These are phyloP conservation scores for Saccharata proteae DNA, from an alignment of 2,329 filamentous ascomycete species.

Conservation along the genomic window DNA sequence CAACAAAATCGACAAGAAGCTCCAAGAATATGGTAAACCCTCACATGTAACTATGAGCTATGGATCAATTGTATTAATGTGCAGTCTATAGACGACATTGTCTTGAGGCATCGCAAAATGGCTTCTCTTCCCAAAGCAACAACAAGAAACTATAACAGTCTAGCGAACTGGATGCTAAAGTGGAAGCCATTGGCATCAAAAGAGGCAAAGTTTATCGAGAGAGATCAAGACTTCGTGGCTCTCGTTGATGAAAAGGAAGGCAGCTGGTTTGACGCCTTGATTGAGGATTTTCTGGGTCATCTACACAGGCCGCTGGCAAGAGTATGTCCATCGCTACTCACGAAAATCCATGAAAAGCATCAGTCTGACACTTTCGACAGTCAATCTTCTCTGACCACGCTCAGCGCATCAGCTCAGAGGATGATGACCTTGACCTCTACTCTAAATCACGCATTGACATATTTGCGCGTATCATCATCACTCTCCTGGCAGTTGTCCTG, in stretches of 20 bases:
- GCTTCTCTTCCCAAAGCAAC: conserved; percentile 8
- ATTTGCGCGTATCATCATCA: conserved; percentile 13
- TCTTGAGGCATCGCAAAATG: conserved; percentile 9
- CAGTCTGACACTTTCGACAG: conserved; percentile 3
- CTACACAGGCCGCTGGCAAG: conserved; percentile 4
- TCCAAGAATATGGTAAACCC: conserved; percentile 10
- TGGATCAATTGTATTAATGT: background rate
- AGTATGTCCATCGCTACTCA: conserved; percentile 2
- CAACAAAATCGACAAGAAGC: conserved; percentile 7
- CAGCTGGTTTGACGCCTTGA: conserved; percentile 8
- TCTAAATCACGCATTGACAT: conserved; percentile 11
- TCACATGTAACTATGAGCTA: background rate
- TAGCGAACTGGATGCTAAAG: conserved; percentile 11
- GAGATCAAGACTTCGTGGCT: conserved; percentile 9
- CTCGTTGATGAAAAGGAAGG: conserved; percentile 9
- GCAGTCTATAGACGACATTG: conserved; percentile 8
- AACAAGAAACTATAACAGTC: conserved; percentile 9
- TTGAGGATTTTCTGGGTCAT: conserved; percentile 7
- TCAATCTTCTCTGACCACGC: conserved; percentile 10
- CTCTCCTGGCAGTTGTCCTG: conserved; percentile 13
- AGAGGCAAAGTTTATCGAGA: conserved; percentile 7
- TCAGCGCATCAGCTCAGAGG: conserved; percentile 10
- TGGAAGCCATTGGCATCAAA: conserved; percentile 6
- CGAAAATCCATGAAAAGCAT: background rate
- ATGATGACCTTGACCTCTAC: conserved; percentile 10